Base-by-base conservation (phyloP, 1,284 basidiomycete species). In the Sporisorium iseilematis-ciliati region DNA sequence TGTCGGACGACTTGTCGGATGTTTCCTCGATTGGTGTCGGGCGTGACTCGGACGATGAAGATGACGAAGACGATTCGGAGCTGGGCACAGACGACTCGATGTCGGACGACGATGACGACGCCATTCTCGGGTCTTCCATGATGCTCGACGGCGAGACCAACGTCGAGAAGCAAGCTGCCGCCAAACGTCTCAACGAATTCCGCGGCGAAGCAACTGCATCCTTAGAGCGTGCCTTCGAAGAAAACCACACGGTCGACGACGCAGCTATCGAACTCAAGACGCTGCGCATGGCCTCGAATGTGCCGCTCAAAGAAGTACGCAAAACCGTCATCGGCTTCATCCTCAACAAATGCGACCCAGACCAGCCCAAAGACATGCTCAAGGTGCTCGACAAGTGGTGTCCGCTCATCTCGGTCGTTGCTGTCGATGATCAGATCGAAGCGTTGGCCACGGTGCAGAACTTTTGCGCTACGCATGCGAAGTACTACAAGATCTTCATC, bases 241-340 rank as follows among this genome's bases (percentile, higher is more conserved):
- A 96, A 86, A 91, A 89, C 1, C 94, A 96, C 86, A 92, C 92
- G 5, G 90, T 95, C 56, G 94, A 95, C 80, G 94, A 96, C 86
- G 93, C 94, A 0, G 89, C 93, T 0, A 93, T 96, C 77, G 94
- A 96, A 84, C 89, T 96, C 77, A 96, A 95, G 88, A 96, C 94
- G 55, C 89, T 96, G 57, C 91, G 94, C 50, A 96, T 96, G 94
- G 93, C 94, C 45, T 92, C 91, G 76, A 96, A 96, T 82, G 94
- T 95, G 49, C 89, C 92, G 4, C 88, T 94, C 26, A 88, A 88
- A 20, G 89, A 90, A 68, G 93, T 96, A 50, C 89, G 92, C 57
- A 91, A 92, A 84, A 91, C 91, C 16, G 93, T 94, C 29, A 88
- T 95, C 35, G 88, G 88, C 21, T 77, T 78, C 40, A 64, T 82